These are phyloP conservation scores for Sporothrix pseudoabietina DNA, from an alignment of 2,329 filamentous ascomycete species.

Conservation along the genomic window DNA sequence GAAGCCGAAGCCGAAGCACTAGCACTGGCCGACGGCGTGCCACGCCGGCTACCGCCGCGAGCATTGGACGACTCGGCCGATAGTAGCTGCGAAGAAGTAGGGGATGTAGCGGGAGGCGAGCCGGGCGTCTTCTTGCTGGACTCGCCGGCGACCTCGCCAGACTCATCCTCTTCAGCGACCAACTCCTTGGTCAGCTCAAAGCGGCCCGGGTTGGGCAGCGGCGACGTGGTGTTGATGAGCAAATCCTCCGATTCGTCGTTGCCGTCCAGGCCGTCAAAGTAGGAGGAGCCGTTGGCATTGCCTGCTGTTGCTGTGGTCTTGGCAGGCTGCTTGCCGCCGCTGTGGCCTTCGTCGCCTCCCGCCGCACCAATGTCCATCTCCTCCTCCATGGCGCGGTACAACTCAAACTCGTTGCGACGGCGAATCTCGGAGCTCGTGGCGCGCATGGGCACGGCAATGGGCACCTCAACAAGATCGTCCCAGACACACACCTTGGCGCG, in stretches of 20 bases:
- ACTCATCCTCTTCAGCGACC: slow-evolving; percentile 46
- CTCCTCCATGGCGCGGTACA: slow-evolving; percentile 62
- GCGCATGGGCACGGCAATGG: slow-evolving; percentile 87
- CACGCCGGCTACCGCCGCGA: slow-evolving; percentile 24
- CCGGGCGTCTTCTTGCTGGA: neutral
- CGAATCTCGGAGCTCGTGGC: slow-evolving; percentile 82
- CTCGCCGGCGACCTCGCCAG: neutral
- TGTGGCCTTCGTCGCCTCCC: slow-evolving; percentile 21
- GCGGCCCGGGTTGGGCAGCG: slow-evolving; percentile 71
- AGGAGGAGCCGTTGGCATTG: slow-evolving; percentile 10
- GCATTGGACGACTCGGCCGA: neutral
- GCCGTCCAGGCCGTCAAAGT: slow-evolving; percentile 26
- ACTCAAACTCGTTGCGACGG: slow-evolving; percentile 49
- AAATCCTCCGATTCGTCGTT: slow-evolving; percentile 61
- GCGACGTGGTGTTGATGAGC: slow-evolving; percentile 64
- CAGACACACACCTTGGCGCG: slow-evolving; percentile 92
- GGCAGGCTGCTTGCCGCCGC: slow-evolving; percentile 41
- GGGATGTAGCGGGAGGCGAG: neutral
- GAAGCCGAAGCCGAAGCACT: slow-evolving; percentile 37
- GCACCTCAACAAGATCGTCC: slow-evolving; percentile 96
- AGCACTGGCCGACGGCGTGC: slow-evolving; percentile 38
- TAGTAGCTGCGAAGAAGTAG: slow-evolving; percentile 1
- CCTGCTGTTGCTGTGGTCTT: neutral
- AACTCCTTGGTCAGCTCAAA: slow-evolving; percentile 64
- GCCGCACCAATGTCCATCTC: slow-evolving; percentile 88